Evolutionary conservation across 176 grass and related monocot species (phyloP).

Genomic region (Guadua angustifolia): DNA sequence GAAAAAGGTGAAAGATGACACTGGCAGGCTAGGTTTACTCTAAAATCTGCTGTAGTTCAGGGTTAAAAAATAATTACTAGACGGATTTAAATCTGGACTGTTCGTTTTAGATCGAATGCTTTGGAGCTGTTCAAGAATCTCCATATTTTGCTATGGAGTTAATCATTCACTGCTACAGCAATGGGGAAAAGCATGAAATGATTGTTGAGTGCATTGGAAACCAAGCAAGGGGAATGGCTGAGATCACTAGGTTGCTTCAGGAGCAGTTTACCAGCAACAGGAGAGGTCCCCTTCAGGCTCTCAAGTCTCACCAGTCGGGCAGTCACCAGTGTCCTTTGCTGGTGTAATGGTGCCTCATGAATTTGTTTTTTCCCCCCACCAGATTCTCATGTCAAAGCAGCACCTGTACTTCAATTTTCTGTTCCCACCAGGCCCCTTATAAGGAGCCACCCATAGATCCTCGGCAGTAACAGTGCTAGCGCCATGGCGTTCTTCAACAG

Average conservation of each 20-base stretch:
- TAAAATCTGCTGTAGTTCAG: not conserved
- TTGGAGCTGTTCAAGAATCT: not conserved
- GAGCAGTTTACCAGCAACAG: slow-evolving; percentile 50
- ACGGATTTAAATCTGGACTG: not conserved
- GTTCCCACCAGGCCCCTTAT: slow-evolving; percentile 25
- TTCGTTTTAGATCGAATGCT: not conserved
- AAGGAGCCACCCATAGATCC: slow-evolving; percentile 13
- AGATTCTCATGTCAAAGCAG: slow-evolving; percentile 40
- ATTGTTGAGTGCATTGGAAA: slow-evolving; percentile 91
- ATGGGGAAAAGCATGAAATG: slow-evolving; percentile 58
- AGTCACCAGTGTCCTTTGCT: slow-evolving; percentile 36
- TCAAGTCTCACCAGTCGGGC: slow-evolving; percentile 40
- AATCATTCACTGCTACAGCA: slow-evolving; percentile 15
- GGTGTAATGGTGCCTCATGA: slow-evolving; percentile 32
- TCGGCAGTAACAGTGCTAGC: not conserved
- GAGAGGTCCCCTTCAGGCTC: slow-evolving; percentile 48
- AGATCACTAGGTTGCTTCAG: slow-evolving; percentile 60
- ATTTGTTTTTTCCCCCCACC: slow-evolving; percentile 41
- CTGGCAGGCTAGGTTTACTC: not conserved
- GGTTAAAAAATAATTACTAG: not conserved
- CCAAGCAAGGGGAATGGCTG: slow-evolving; percentile 64
- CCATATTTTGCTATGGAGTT: not conserved
- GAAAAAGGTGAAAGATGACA: not conserved
- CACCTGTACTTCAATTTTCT: slow-evolving; percentile 21
- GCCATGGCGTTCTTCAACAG: slow-evolving; percentile 82